Percentiles rank a stretch among this genome's conserved stretches.
Evolutionary conservation across 176 grass and related monocot genomes (phyloP).

Genomic region (Ensete glaucum): DNA sequence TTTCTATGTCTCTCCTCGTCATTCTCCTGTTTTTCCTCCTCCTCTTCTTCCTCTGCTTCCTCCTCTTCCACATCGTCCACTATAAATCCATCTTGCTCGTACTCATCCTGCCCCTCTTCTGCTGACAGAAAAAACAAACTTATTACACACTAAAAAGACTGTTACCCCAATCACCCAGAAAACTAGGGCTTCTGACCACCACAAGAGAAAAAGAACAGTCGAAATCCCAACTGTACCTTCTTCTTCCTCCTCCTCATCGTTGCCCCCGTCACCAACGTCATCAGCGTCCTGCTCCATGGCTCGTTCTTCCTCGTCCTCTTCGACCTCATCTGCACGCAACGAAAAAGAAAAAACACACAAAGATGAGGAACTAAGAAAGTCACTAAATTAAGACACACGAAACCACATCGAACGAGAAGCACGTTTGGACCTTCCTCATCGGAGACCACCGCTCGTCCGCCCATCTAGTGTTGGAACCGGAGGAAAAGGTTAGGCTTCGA

Average conservation of each 20-base stretch:
- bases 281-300: slow-evolving; percentile 31
- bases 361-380: background rate
- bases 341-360: slow-evolving; percentile 18
- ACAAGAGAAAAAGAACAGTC: background rate
- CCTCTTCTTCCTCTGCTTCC: slow-evolving; percentile 65
- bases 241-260: slow-evolving; percentile 77
- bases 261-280: slow-evolving; percentile 36
- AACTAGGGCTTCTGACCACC: background rate
- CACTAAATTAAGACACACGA: background rate
- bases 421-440: slow-evolving; percentile 65
- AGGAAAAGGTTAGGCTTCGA: background rate
- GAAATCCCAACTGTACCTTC: background rate
- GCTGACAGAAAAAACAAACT: slow-evolving; percentile 11
- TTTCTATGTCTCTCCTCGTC: slow-evolving; percentile 80
- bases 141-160: background rate
- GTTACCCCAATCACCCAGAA: background rate
- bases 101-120: slow-evolving; percentile 89
- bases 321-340: slow-evolving; percentile 36
- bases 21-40: slow-evolving; percentile 35
- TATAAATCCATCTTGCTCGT: slow-evolving; percentile 97
- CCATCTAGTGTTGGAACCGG: slow-evolving; percentile 28
- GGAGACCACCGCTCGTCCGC: slow-evolving; percentile 50
- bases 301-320: slow-evolving; percentile 54
- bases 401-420: background rate
- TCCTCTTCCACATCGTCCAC: slow-evolving; percentile 87